Conservation (phyloP, 208 protist genomes). For the Perkinsela sp. region DNA sequence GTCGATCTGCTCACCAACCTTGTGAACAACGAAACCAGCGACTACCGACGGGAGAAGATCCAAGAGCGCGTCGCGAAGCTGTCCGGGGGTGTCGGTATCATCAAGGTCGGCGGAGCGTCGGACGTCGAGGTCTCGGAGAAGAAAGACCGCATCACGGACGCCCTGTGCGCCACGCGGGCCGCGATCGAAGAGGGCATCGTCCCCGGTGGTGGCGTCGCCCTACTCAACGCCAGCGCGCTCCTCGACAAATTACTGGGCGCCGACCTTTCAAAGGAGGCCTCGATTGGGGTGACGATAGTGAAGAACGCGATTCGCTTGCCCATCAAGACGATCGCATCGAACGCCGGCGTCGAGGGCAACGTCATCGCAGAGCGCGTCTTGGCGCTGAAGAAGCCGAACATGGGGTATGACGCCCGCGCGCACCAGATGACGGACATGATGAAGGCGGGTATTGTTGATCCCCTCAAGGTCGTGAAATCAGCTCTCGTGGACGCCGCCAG, state of each 20-base stretch:
- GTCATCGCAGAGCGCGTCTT: conserved; percentile 91
- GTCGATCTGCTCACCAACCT: conserved; percentile 58
- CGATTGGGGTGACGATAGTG: conserved; percentile 80
- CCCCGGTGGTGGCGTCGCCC: conserved; percentile 80
- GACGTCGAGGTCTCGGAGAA: conserved; percentile 97
- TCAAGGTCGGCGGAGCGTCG: conserved; percentile 83
- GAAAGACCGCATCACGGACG: conserved; percentile 94
- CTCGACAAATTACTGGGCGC: conserved; percentile 49
- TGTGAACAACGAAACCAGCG: conserved; percentile 45
- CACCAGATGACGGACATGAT: conserved; percentile 90
- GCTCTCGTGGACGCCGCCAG: conserved; percentile 78
- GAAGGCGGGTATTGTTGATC: conserved; percentile 93
- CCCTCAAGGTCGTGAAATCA: conserved; percentile 91
- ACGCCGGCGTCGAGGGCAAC: conserved; percentile 85
- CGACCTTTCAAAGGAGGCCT: conserved; percentile 60
- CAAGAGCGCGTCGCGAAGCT: conserved; percentile 92
- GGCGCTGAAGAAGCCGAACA: conserved; percentile 16
- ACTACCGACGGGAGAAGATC: conserved; percentile 89
- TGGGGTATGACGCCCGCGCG: conserved; percentile 77
- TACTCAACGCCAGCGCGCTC: conserved; percentile 63
- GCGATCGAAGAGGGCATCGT: conserved; percentile 97
- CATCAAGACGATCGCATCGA: conserved; percentile 74
- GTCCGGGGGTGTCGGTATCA: conserved; percentile 76
- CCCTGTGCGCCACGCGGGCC: conserved; percentile 91
- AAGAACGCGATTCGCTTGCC: conserved; percentile 65